A percentile compares a stretch with the other conserved stretches of the same genome.
phyloP scores from a whole-genome alignment of 192 early-diverging fungal genomes.

The Backusella morwellensis region DNA sequence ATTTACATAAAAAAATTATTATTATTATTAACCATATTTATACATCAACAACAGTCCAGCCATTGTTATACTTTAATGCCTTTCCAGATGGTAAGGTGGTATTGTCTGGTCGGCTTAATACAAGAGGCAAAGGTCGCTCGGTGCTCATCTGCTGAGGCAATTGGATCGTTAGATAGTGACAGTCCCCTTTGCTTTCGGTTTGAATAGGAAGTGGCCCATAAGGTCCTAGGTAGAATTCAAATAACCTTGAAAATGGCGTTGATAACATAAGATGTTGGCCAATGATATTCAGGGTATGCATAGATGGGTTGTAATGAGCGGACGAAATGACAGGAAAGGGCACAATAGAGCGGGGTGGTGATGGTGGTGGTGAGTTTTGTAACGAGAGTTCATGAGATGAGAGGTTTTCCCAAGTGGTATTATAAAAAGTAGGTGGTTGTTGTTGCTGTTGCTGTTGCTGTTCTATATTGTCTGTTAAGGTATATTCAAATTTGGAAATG shows the following conservation, averaged over 20 bases:
- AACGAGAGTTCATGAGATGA: background rate
- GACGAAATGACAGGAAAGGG: constrained; percentile 19
- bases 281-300: constrained; percentile 40
- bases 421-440: background rate
- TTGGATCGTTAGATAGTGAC: background rate
- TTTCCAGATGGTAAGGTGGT: background rate
- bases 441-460: background rate
- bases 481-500: constrained; percentile 57
- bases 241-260: constrained; percentile 13
- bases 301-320: constrained; percentile 35
- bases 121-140: background rate
- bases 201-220: constrained; percentile 34
- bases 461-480: background rate
- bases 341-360: constrained; percentile 25
- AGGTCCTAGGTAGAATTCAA: constrained; percentile 48
- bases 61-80: background rate
- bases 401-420: background rate
- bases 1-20: constrained; percentile 7
- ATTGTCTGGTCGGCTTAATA: background rate
- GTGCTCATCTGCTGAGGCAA: background rate
- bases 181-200: background rate
- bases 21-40: background rate
- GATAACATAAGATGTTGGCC: constrained; percentile 39
- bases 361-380: constrained; percentile 32
- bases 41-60: constrained; percentile 4